Conservation (phyloP, 306 rosid species). For the Prinsepia uniflora region DNA sequence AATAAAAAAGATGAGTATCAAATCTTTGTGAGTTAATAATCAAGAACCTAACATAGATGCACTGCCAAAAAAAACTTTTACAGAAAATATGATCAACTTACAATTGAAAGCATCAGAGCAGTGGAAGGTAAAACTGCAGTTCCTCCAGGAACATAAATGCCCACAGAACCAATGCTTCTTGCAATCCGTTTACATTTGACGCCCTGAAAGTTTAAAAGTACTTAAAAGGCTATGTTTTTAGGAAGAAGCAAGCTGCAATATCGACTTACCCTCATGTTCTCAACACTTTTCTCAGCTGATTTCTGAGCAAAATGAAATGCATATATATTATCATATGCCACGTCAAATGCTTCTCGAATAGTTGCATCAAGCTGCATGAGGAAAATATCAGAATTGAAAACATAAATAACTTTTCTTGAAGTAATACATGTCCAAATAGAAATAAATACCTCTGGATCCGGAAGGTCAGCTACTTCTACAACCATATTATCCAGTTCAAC, state of each 20-base stretch:
- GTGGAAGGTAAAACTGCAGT: slow-evolving; percentile 98
- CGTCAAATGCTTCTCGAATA: slow-evolving; percentile 79
- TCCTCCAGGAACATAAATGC: slow-evolving; percentile 98
- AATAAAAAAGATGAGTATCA: slow-evolving; percentile 25
- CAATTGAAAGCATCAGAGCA: slow-evolving; percentile 95
- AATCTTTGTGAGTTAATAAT: slow-evolving; percentile 4
- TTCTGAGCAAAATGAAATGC: slow-evolving; percentile 94
- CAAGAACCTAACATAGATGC: background rate
- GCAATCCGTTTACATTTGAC: slow-evolving; percentile 96
- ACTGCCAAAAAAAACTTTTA: background rate
- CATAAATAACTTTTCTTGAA: background rate
- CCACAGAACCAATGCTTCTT: slow-evolving; percentile 91
- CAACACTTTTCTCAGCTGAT: slow-evolving; percentile 63
- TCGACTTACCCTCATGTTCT: slow-evolving; percentile 82
- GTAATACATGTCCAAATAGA: slow-evolving; percentile 10
- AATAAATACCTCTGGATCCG: slow-evolving; percentile 78
- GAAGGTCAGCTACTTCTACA: slow-evolving; percentile 66
- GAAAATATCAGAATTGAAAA: slow-evolving; percentile 16
- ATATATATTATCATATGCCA: slow-evolving; percentile 80
- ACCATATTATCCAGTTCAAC: slow-evolving; percentile 57
- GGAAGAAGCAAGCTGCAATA: slow-evolving; percentile 16
- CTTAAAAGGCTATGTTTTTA: slow-evolving; percentile 1
- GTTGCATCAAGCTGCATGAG: slow-evolving; percentile 66
- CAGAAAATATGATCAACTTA: slow-evolving; percentile 44
- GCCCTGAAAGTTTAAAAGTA: slow-evolving; percentile 51